phyloP scores from a whole-genome alignment of 257 asterid genomes.

The Gentiana macrophylla region DNA sequence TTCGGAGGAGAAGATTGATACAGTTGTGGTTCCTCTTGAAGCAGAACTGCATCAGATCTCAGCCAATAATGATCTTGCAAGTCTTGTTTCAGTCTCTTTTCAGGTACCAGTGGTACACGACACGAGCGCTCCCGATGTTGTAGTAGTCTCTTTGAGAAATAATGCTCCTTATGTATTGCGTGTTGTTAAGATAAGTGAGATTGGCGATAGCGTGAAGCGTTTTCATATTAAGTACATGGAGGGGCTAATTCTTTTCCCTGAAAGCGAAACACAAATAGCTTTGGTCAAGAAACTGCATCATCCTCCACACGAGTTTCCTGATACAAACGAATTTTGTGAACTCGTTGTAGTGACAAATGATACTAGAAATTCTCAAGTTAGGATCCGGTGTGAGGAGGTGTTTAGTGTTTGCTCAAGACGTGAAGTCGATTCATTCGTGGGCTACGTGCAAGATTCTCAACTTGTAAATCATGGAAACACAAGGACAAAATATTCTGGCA shows the following conservation, averaged over 20 bases:
- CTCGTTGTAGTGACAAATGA: slow-evolving; percentile 44
- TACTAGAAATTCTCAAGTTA: slow-evolving; percentile 40
- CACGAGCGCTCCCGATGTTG: slow-evolving; percentile 22
- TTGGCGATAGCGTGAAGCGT: slow-evolving; percentile 26
- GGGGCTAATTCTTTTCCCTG: slow-evolving; percentile 66
- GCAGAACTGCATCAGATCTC: slow-evolving; percentile 35
- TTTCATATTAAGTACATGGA: slow-evolving; percentile 44
- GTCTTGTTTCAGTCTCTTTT: slow-evolving; percentile 31
- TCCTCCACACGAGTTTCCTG: slow-evolving; percentile 14
- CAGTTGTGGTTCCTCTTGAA: slow-evolving; percentile 69
- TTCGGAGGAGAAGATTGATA: slow-evolving; percentile 36
- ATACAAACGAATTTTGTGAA: slow-evolving; percentile 35
- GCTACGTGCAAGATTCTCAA: slow-evolving; percentile 17
- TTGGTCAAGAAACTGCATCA: slow-evolving; percentile 20
- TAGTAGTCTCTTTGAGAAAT: slow-evolving; percentile 45
- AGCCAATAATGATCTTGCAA: slow-evolving; percentile 15
- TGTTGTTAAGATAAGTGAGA: slow-evolving; percentile 33
- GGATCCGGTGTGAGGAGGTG: slow-evolving; percentile 54
- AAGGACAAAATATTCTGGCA: slow-evolving; percentile 14
- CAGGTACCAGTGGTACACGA: slow-evolving; percentile 35
- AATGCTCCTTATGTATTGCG: slow-evolving; percentile 34
- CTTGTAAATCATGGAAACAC: slow-evolving; percentile 17
- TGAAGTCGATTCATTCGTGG: slow-evolving; percentile 27
- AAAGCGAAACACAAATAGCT: slow-evolving; percentile 54
- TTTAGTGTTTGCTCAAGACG: slow-evolving; percentile 26